Evolutionary conservation across 495 filamentous ascomycete genomes (phyloP).

Genomic region (Aspergillus baeticus): DNA sequence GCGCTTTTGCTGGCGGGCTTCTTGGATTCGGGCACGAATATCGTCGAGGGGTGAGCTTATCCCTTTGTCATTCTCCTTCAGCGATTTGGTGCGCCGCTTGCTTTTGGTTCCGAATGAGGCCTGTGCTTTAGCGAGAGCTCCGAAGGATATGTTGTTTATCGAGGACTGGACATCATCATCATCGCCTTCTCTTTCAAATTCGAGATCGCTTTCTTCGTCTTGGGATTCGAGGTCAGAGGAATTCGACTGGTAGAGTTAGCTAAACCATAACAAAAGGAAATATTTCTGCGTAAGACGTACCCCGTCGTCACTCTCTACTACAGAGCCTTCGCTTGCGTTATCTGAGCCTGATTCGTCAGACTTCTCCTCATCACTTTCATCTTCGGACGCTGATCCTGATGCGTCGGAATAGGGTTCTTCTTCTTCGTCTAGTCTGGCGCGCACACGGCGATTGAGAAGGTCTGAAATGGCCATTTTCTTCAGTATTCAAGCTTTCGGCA

Average conservation of each 20-base stretch:
- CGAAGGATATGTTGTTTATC: slow-evolving; percentile 70
- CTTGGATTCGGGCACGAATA: slow-evolving; percentile 36
- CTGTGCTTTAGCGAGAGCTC: slow-evolving; percentile 82
- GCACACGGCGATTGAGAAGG: slow-evolving; percentile 58
- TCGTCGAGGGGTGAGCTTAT: slow-evolving; percentile 33
- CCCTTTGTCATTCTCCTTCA: slow-evolving; percentile 10
- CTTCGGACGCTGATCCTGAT: slow-evolving; percentile 28
- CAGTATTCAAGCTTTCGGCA: not conserved
- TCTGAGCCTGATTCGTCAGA: slow-evolving; percentile 27
- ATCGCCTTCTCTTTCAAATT: slow-evolving; percentile 26
- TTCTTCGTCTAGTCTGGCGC: slow-evolving; percentile 56
- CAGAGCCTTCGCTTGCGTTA: slow-evolving; percentile 12
- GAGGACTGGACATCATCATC: slow-evolving; percentile 41
- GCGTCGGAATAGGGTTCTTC: slow-evolving; percentile 40
- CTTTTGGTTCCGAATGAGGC: slow-evolving; percentile 54
- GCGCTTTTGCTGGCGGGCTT: slow-evolving; percentile 47
- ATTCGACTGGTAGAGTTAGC: slow-evolving; percentile 17
- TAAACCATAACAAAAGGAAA: not conserved
- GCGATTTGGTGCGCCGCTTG: slow-evolving; percentile 23
- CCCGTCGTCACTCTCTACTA: slow-evolving; percentile 18
- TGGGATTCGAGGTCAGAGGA: slow-evolving; percentile 28
- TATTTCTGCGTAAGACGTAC: slow-evolving; percentile 1
- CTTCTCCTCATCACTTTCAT: slow-evolving; percentile 20
- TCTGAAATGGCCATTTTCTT: slow-evolving; percentile 45
- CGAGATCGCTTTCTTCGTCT: slow-evolving; percentile 8